Evolutionary conservation across 2,329 filamentous ascomycete genomes (phyloP), one percentile per base, ranked within the genome.

Genomic region (Hypoxylon sp.): DNA sequence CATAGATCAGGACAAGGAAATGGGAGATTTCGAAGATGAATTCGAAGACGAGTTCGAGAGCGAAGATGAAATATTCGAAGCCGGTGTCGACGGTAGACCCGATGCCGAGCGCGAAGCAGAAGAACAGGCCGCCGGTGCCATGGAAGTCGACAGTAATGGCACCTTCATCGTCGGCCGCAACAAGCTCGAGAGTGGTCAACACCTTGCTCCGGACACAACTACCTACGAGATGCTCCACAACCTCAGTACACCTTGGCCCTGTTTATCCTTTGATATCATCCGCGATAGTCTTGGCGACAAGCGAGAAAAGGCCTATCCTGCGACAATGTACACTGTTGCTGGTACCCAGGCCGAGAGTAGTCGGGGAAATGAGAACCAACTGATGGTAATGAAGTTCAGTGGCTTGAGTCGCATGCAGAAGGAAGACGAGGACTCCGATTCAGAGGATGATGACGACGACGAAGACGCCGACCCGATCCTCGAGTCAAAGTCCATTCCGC

Each of bases 191-290:
- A 89, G 93, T 11, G 94, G 93, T 72, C 93, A 98, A 82, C 94
- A 93, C 4, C 86, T 99, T 59, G 89, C 93, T 3, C 94, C 95
- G 13, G 95, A 99, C 79, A 85, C 92, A 62, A 92, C 91, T n/a
- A 94, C 94, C 5, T 99, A 99, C 82, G 91, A 97, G 77, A 96
- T 99, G 93, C 88, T 99, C 62, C 95, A 99, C 83, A 93, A 89
- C 65, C 86, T 99, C 68, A 95, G 91, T 78, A 94, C 94, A 6
- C 93, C 93, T 1, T 99, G 95, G 95, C 95, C 95, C 2, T 99
- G 95, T 77, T 86, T 99, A 15, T 98, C 94, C 1, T 97, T 97
- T 79, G 95, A 98, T 76, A 90, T 99, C 63, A 80, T 99, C 66
- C 89, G 86, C 72, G 95, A 99, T 79, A 84, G 85, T 54, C 86